A percentile compares a stretch with the other conserved stretches of the same genome.
Conservation (phyloP, 805 yeast genomes). For the Ogataea henricii region DNA sequence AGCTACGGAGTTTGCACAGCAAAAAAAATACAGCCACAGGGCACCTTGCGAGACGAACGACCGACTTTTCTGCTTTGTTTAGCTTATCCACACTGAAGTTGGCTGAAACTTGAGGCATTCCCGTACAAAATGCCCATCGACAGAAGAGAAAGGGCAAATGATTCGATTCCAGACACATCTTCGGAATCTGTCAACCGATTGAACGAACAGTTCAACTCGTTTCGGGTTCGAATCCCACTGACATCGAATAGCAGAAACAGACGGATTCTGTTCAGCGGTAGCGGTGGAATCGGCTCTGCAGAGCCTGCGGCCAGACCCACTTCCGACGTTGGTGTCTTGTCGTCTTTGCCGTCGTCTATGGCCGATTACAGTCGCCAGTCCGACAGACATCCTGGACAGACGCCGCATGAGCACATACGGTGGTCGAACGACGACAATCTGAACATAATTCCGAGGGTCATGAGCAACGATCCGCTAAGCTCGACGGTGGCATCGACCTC, state of each 20-base stretch:
- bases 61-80: too few species aligned
- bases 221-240: constrained; percentile 23
- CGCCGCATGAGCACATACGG: constrained; percentile 25
- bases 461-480: constrained; percentile 17
- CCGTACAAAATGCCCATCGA: constrained; percentile 8
- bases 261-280: constrained; percentile 7
- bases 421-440: constrained; percentile 28
- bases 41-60: too few species aligned
- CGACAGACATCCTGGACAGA: constrained; percentile 1
- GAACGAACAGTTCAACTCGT: constrained; percentile 22
- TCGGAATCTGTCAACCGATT: constrained; percentile 16
- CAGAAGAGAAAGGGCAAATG: constrained; percentile 6
- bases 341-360: constrained; percentile 5
- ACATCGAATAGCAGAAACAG: constrained; percentile 13
- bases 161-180: constrained; percentile 3
- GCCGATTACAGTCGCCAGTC: not conserved
- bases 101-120: too few species aligned
- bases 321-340: not conserved
- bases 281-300: not conserved
- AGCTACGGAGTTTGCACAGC: too few species aligned
- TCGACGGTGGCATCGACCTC: constrained; percentile 21
- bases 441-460: constrained; percentile 28
- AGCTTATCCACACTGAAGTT: too few species aligned
- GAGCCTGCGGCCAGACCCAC: not conserved
- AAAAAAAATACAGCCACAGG: too few species aligned